phyloP scores from a whole-genome alignment of 2,329 filamentous ascomycete species.

The Alternaria gansuensis region DNA sequence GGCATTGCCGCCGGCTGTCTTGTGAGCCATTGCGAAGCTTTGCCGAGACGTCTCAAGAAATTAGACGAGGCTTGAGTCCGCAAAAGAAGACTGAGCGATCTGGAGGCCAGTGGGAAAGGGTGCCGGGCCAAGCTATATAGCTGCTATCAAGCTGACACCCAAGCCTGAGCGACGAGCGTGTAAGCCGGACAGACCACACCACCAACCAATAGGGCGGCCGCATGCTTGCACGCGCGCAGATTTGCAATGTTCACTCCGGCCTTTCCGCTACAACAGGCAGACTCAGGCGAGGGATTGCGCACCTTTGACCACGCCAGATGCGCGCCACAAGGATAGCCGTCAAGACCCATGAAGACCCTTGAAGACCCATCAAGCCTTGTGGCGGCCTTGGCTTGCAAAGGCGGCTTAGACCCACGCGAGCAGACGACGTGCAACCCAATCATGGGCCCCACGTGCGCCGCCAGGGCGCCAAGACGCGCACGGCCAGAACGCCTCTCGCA shows the following conservation, averaged over 20 bases:
- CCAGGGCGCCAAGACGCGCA: conserved; percentile 7
- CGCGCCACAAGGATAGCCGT: conserved; percentile 14
- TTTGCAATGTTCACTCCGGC: conserved; percentile 4
- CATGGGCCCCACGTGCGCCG: conserved; percentile 12
- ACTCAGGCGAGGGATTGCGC: conserved; percentile 3
- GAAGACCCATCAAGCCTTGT: no score
- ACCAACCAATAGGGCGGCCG: conserved; percentile 9
- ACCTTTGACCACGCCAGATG: conserved; percentile 18
- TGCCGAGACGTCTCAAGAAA: conserved; percentile 21
- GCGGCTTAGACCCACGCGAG: not conserved
- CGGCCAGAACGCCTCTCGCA: conserved; percentile 6
- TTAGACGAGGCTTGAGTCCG: conserved; percentile 23
- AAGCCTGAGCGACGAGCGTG: conserved; percentile 7
- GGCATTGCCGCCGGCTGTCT: conserved; percentile 36
- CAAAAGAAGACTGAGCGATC: conserved; percentile 8
- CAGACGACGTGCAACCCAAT: conserved; percentile 4
- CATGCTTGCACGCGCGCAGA: conserved; percentile 4
- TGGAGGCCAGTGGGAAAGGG: conserved; percentile 9
- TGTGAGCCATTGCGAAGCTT: conserved; percentile 28
- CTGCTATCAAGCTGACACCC: conserved; percentile 14
- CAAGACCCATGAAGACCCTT: no score
- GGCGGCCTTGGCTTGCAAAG: not conserved
- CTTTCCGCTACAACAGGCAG: conserved; percentile 10
- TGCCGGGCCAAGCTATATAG: conserved; percentile 22
- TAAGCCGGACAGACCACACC: not conserved